Evolutionary conservation across 805 yeast species (phyloP).

Genomic region (Tetrapisispora taiwanensis): DNA sequence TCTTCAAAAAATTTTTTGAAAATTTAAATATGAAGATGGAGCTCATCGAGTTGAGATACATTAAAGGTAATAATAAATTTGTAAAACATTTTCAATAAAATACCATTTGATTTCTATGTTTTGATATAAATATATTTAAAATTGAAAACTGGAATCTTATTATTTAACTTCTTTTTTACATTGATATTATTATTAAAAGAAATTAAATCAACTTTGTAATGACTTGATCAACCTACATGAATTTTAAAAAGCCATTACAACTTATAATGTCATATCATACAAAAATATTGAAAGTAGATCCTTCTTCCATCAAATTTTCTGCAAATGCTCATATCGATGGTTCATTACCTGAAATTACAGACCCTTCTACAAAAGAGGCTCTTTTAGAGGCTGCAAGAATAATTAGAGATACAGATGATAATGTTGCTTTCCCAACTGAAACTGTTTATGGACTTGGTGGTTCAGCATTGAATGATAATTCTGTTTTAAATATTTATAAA

Average conservation of each 20-base stretch:
- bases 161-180: no score
- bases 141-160: no score
- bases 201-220: no score
- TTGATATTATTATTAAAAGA: neutral
- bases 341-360: slow-evolving; percentile 37
- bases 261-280: slow-evolving; percentile 26
- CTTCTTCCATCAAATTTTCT: slow-evolving; percentile 39
- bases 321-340: slow-evolving; percentile 30
- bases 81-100: no score
- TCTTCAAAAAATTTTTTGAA: neutral
- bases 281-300: slow-evolving; percentile 45
- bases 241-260: neutral
- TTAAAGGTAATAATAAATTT: neutral
- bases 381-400: slow-evolving; percentile 50
- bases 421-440: slow-evolving; percentile 92
- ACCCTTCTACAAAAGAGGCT: slow-evolving; percentile 41
- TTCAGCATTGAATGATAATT: slow-evolving; percentile 60
- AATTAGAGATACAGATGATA: slow-evolving; percentile 41
- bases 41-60: neutral
- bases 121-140: no score
- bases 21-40: neutral
- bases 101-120: no score
- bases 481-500: slow-evolving; percentile 65
- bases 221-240: neutral
- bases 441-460: slow-evolving; percentile 97